Conservation (phyloP, 345 rosid species). For the Populus davidiana region DNA sequence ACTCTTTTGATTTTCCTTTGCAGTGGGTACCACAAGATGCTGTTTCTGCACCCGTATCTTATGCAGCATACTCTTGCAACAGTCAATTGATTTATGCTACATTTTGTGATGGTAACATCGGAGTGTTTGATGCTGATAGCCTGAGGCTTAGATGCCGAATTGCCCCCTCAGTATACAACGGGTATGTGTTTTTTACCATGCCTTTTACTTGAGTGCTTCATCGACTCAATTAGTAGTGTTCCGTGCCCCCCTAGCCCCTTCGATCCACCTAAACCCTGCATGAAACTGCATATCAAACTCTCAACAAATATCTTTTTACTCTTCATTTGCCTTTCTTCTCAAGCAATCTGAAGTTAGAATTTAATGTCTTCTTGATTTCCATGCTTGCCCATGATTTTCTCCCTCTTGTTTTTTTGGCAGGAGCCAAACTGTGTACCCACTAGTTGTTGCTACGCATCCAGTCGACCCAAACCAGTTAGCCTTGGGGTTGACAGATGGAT, state of each 20-base stretch:
- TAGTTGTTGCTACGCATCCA: slow-evolving; percentile 78
- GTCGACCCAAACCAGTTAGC: slow-evolving; percentile 72
- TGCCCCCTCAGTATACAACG: slow-evolving; percentile 60
- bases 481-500: slow-evolving; percentile 61
- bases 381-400: background rate
- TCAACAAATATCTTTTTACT: background rate
- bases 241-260: background rate
- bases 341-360: too few relatives aligned
- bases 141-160: slow-evolving; percentile 71
- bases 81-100: slow-evolving; percentile 72
- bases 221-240: background rate
- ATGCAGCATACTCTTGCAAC: slow-evolving; percentile 71
- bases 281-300: background rate
- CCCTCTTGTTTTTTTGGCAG: slow-evolving; percentile 23
- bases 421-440: slow-evolving; percentile 59
- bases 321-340: background rate
- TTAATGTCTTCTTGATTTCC: background rate
- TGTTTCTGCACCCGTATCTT: slow-evolving; percentile 65
- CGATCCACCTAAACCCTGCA: background rate
- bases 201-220: background rate
- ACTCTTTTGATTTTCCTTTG: slow-evolving; percentile 11
- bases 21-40: slow-evolving; percentile 85
- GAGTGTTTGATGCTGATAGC: slow-evolving; percentile 70
- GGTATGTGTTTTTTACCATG: slow-evolving; percentile 34
- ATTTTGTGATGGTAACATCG: slow-evolving; percentile 67